These are phyloP conservation scores for Escovopsis sp. DNA, from an alignment of 2,329 filamentous ascomycete species.

Conservation along the genomic window DNA sequence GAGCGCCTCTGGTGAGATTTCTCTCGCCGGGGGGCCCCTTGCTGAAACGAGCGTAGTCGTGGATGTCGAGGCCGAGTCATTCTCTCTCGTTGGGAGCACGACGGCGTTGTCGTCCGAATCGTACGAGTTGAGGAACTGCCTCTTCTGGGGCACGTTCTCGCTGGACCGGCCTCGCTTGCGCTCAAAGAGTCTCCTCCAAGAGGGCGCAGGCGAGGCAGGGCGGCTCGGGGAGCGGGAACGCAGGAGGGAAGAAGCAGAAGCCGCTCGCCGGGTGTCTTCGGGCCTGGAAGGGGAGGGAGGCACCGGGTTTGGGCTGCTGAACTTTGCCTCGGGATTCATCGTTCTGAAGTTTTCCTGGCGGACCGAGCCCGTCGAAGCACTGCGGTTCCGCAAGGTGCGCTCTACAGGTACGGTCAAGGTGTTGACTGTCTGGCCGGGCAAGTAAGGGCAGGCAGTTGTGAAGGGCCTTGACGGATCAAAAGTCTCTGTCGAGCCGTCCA, in stretches of 20 bases:
- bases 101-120: conserved; percentile 19
- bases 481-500: conserved; percentile 64
- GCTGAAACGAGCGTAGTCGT: conserved; percentile 9
- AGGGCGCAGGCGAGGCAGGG: conserved; percentile 33
- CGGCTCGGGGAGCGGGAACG: conserved; percentile 27
- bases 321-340: conserved; percentile 67
- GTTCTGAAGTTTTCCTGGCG: conserved; percentile 49
- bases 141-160: conserved; percentile 5
- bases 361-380: conserved; percentile 50
- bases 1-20: conserved; percentile 42
- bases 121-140: conserved; percentile 11
- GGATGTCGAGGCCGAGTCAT: conserved; percentile 2
- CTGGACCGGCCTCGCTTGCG: conserved; percentile 18
- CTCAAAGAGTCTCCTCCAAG: conserved; percentile 37
- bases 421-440: conserved; percentile 82
- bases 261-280: conserved; percentile 1
- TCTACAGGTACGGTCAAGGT: conserved; percentile 68
- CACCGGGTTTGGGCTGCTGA: conserved; percentile 47
- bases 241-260: conserved; percentile 15
- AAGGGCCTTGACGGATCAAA: conserved; percentile 58
- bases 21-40: conserved; percentile 28
- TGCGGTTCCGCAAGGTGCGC: conserved; percentile 42
- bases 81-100: conserved; percentile 11
- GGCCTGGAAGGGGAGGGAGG: conserved; percentile 1
- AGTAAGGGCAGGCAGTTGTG: conserved; percentile 67